Percentiles rank a stretch among this genome's conserved stretches.
phyloP scores from a whole-genome alignment of 345 rosid genomes.

The Populus davidiana region DNA sequence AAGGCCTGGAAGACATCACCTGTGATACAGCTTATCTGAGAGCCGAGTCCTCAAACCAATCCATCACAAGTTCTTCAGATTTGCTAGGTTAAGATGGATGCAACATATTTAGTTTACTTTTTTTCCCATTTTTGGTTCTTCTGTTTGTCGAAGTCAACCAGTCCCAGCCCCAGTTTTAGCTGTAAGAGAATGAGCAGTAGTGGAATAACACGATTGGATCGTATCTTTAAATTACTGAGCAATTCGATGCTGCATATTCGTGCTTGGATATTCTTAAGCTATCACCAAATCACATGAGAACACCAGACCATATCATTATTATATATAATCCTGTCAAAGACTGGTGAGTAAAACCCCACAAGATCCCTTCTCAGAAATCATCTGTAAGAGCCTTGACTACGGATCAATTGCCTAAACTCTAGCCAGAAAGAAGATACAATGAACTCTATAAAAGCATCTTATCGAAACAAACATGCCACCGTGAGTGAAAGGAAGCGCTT shows the following conservation, averaged over 20 bases:
- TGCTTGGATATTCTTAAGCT: neutral
- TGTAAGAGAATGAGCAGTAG: constrained; percentile 7
- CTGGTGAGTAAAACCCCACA: neutral
- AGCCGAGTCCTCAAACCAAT: constrained; percentile 34
- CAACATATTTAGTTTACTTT: neutral
- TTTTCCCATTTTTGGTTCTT: constrained; percentile 20
- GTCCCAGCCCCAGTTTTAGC: constrained; percentile 21
- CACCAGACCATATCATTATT: neutral
- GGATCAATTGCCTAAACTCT: neutral
- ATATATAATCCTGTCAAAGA: neutral
- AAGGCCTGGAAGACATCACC: constrained; percentile 48
- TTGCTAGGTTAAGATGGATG: constrained; percentile 29
- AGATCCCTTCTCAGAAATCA: neutral
- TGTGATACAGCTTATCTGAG: constrained; percentile 33
- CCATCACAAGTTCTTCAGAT: constrained; percentile 27
- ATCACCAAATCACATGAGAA: neutral
- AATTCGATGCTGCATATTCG: neutral
- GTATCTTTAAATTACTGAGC: constrained; percentile 4
- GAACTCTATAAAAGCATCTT: neutral
- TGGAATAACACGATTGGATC: constrained; percentile 25
- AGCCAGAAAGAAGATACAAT: neutral
- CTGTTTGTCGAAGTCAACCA: constrained; percentile 20
- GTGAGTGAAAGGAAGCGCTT: neutral
- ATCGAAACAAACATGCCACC: neutral
- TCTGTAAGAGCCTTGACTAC: neutral